These are phyloP conservation scores for Diaporthe citrichinensis DNA, from an alignment of 2,329 filamentous ascomycete genomes.

Conservation along the genomic window DNA sequence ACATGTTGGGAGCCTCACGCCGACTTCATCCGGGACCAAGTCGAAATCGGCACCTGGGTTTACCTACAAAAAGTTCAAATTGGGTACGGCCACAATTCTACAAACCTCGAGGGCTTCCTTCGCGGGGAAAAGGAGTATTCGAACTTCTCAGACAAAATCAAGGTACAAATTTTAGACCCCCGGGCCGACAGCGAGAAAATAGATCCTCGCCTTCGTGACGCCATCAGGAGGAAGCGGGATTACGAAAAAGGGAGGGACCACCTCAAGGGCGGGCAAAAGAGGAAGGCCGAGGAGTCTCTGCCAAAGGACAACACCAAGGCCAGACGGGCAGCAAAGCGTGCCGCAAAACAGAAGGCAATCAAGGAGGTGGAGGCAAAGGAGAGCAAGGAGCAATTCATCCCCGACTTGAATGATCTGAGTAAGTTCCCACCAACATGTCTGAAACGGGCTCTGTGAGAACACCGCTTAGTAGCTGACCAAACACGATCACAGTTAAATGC, in stretches of 20 bases:
- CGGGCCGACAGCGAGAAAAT: constrained; percentile 57
- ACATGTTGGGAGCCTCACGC: constrained; percentile 80
- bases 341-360: constrained; percentile 41
- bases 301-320: constrained; percentile 46
- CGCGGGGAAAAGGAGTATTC: constrained; percentile 69
- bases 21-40: constrained; percentile 64
- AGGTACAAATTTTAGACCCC: constrained; percentile 66
- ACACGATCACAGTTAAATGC: constrained; percentile 58
- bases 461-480: not conserved
- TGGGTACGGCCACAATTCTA: constrained; percentile 66
- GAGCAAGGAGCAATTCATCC: constrained; percentile 47
- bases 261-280: constrained; percentile 57
- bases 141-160: constrained; percentile 60
- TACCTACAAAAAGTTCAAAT: constrained; percentile 80
- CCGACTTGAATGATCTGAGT: constrained; percentile 44
- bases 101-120: constrained; percentile 79
- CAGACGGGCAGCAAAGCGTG: constrained; percentile 46
- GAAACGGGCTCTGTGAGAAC: not conserved
- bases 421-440: not conserved
- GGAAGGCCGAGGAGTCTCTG: constrained; percentile 48
- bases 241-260: constrained; percentile 69
- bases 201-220: constrained; percentile 66
- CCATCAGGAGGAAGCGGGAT: constrained; percentile 73
- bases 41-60: constrained; percentile 75
- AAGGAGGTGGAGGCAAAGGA: constrained; percentile 48